Percentiles rank a stretch among this genome's conserved stretches.
Evolutionary conservation across 306 rosid species (phyloP).

Genomic region (Cucumis melo): DNA sequence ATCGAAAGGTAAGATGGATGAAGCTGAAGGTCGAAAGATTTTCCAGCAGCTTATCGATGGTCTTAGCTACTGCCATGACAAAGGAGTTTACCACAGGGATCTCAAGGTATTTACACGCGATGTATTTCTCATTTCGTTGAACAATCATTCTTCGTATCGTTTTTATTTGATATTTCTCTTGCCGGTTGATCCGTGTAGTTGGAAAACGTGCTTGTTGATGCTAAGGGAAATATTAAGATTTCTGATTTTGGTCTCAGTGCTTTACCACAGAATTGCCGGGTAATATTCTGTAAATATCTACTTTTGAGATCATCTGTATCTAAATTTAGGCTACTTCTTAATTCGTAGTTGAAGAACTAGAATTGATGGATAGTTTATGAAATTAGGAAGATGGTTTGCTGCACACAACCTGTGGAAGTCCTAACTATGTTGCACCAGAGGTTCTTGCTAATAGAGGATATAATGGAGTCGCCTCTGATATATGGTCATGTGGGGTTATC

Average conservation of each 20-base stretch:
- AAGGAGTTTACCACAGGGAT: constrained; percentile 91
- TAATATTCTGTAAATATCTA: neutral
- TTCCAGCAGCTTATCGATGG: constrained; percentile 88
- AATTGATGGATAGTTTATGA: neutral
- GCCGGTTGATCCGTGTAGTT: constrained; percentile 29
- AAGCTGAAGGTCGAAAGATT: constrained; percentile 49
- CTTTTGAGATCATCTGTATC: neutral
- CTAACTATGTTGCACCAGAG: constrained; percentile 98
- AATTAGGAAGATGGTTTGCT: constrained; percentile 77
- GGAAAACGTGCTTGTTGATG: constrained; percentile 83
- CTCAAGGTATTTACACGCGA: constrained; percentile 44
- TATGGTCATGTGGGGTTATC: constrained; percentile 93
- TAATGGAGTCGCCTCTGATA: constrained; percentile 76
- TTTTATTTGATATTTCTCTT: neutral
- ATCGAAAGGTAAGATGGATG: constrained; percentile 47
- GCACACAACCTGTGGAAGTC: constrained; percentile 99
- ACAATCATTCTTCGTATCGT: neutral
- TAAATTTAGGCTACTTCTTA: neutral
- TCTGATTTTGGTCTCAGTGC: constrained; percentile 98
- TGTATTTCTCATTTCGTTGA: neutral
- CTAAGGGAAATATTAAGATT: constrained; percentile 65
- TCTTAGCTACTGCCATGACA: constrained; percentile 73
- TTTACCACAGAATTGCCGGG: constrained; percentile 72
- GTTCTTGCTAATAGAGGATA: constrained; percentile 75
- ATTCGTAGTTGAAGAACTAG: neutral